Base-by-base conservation (phyloP, 192 early-diverging fungal species). In the Umbelopsis sp. region DNA sequence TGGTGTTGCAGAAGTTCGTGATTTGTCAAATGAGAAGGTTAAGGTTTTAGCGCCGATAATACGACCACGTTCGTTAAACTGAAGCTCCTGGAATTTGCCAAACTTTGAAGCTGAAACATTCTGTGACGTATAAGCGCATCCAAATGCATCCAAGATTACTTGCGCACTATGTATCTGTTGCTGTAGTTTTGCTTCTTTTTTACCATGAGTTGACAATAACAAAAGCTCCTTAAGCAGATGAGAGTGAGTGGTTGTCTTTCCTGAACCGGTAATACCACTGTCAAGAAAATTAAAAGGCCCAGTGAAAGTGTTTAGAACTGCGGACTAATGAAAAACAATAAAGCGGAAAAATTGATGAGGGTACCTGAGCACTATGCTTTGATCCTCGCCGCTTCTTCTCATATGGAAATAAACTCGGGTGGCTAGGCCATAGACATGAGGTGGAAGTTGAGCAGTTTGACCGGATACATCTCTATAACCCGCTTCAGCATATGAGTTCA, bases 31-130 rank as follows among this genome's bases (percentile, higher is more conserved):
- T 17, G 84, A 79, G 71, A 88, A 92, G 26, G 91, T 86, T 20
- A 97, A 77, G 29, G 88, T 78, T 81, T 97, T 98, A 65, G 90
- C 82, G 62, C 97, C 97, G 17, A 91, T 77, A 66, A 98, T 86
- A 38, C 90, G 90, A 45, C 96, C 95, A 26, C 89, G 77, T 36
- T 90, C 90, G 69, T 88, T 90, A 75, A 94, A 98, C 49, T 97
- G 97, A 68, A 94, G 85, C 81, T 98, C 96, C 26, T 92, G 88
- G 85, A 92, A 97, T 45, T 93, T 84, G 9, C 93, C 91, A 66
- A 85, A 93, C 36, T 91, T 87, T 17, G 94, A 95, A 0, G 93
- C 88, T 70, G 87, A 87, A 25, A 70, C 80, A 74, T 92, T 92
- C 68, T 86, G 80, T 9, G 70, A 43, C 7, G 94, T 94, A 52